Conservation (phyloP, 2,329 filamentous ascomycete genomes). For the Fusarium continuum region DNA sequence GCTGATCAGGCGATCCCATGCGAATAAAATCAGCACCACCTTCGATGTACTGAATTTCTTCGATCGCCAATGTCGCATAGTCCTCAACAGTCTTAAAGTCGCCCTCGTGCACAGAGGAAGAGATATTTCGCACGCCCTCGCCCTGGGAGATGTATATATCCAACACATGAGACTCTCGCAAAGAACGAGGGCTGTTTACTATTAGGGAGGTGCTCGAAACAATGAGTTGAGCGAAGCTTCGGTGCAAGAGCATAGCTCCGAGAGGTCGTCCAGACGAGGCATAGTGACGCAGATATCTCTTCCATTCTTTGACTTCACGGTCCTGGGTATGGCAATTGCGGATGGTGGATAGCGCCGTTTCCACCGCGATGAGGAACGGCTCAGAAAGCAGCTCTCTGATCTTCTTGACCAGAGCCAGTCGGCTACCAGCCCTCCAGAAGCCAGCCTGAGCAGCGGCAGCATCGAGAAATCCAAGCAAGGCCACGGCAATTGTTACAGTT, state of each 20-base stretch:
- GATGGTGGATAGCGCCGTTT: conserved; percentile 89
- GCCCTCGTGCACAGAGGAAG: conserved; percentile 53
- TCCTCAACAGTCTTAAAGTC: conserved; percentile 67
- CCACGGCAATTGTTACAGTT: conserved; percentile 80
- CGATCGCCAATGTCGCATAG: conserved; percentile 76
- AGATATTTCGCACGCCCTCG: conserved; percentile 53
- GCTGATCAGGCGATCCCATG: conserved; percentile 85
- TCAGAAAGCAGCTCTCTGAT: conserved; percentile 82
- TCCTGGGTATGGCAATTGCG: conserved; percentile 78
- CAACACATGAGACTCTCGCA: conserved; percentile 72
- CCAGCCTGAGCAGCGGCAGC: conserved; percentile 79
- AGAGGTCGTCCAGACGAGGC: conserved; percentile 80
- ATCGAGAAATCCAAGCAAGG: conserved; percentile 89
- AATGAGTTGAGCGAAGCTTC: conserved; percentile 86
- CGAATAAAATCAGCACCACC: conserved; percentile 86
- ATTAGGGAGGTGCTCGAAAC: conserved; percentile 81
- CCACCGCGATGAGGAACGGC: conserved; percentile 83
- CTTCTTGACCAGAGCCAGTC: conserved; percentile 75
- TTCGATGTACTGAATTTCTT: conserved; percentile 87
- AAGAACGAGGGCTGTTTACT: conserved; percentile 67
- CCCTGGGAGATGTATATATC: conserved; percentile 74
- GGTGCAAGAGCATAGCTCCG: conserved; percentile 89
- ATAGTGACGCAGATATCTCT: conserved; percentile 84
- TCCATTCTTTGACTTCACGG: conserved; percentile 82
- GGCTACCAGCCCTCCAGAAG: conserved; percentile 82